These are phyloP conservation scores for Xylariales sp. DNA, from an alignment of 2,329 filamentous ascomycete genomes.

Conservation along the genomic window DNA sequence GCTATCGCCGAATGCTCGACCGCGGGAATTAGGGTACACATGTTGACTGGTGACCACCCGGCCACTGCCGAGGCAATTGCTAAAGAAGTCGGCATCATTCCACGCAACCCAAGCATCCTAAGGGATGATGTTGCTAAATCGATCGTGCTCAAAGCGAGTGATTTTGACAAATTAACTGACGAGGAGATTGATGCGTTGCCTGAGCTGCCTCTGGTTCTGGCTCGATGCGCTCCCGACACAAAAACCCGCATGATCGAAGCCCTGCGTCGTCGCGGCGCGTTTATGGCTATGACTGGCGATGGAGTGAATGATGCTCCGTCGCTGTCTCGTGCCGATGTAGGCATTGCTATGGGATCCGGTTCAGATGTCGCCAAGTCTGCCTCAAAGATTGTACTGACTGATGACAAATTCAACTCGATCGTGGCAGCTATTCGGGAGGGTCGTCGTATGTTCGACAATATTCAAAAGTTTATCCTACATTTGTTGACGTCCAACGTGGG, in stretches of 20 bases:
- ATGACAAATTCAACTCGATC: constrained; percentile 90
- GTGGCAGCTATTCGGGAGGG: constrained; percentile 86
- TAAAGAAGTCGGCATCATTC: constrained; percentile 81
- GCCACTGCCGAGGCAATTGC: constrained; percentile 84
- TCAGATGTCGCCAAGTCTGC: constrained; percentile 89
- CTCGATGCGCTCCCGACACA: constrained; percentile 84
- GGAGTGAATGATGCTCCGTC: constrained; percentile 90
- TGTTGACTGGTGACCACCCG: constrained; percentile 86
- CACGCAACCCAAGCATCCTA: constrained; percentile 68
- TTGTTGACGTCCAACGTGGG: constrained; percentile 84
- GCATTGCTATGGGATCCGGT: constrained; percentile 90
- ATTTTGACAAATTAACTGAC: constrained; percentile 82
- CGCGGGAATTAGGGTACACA: constrained; percentile 83
- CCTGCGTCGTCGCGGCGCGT: constrained; percentile 78
- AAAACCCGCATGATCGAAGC: constrained; percentile 94
- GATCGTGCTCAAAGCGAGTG: constrained; percentile 79
- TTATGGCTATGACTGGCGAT: constrained; percentile 89
- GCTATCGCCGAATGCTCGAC: constrained; percentile 77
- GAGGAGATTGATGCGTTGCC: constrained; percentile 80
- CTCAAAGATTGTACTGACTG: constrained; percentile 82
- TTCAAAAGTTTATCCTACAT: constrained; percentile 87
- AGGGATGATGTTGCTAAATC: constrained; percentile 72
- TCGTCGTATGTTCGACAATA: constrained; percentile 87
- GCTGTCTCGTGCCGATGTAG: constrained; percentile 83
- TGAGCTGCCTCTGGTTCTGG: constrained; percentile 82